phyloP scores from a whole-genome alignment of 2,329 filamentous ascomycete species.

The Cercospora beticola region DNA sequence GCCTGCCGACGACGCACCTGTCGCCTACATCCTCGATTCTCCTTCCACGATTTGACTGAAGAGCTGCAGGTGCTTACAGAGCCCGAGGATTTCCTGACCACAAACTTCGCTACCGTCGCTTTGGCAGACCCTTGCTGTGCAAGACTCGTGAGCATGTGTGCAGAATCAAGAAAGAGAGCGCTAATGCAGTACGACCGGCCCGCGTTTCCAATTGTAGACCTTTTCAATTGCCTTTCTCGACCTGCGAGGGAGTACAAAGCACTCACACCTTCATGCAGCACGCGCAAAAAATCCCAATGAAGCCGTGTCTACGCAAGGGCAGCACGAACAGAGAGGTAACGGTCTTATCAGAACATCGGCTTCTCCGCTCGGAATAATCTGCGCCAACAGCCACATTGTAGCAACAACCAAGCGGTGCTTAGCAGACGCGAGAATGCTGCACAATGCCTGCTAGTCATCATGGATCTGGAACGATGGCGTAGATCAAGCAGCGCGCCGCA shows the following conservation, averaged over 20 bases:
- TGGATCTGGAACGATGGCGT: conserved; percentile 16
- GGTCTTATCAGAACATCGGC: background rate
- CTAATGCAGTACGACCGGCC: conserved; percentile 16
- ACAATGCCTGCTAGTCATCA: conserved; percentile 20
- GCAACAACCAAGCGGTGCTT: conserved; percentile 18
- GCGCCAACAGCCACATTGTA: conserved; percentile 20
- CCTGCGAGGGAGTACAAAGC: conserved; percentile 4
- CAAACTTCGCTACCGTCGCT: background rate
- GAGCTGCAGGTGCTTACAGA: background rate
- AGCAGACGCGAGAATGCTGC: conserved; percentile 24
- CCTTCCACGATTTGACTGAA: background rate
- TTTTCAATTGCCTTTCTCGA: conserved; percentile 2
- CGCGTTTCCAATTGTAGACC: conserved; percentile 10
- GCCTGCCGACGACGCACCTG: background rate
- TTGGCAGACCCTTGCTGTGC: background rate
- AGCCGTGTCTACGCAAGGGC: conserved; percentile 7
- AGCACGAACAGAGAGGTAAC: background rate
- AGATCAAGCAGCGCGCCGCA: conserved; percentile 15
- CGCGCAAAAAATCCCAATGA: background rate
- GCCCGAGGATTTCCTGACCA: background rate
- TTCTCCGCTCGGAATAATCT: conserved; percentile 1
- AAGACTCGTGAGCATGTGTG: conserved; percentile 6
- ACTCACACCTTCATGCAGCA: conserved; percentile 15
- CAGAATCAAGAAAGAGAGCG: conserved; percentile 5
- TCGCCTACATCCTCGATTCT: background rate